Evolutionary conservation across 2,329 filamentous ascomycete species (phyloP), one percentile per base, ranked within the genome.

Genomic region (Lachnellula arida): DNA sequence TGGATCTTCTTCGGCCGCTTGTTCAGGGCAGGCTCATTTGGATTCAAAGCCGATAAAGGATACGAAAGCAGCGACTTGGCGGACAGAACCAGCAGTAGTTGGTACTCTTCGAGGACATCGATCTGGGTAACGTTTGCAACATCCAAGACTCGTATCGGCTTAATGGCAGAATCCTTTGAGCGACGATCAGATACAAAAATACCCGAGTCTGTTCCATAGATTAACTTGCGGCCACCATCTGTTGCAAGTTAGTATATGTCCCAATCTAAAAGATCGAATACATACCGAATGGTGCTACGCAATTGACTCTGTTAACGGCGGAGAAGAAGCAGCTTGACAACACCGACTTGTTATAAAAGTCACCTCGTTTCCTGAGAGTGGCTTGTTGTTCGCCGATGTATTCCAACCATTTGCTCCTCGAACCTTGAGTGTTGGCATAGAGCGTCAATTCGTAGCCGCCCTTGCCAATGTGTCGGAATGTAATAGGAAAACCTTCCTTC

Each of bases 321-420:
- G 79, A 76, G 67, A 86, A 86, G 71, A 85, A 86, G 56, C 75
- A 76, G 63, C 75, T 77, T 34, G 82, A 85, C 43, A 87, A 76
- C 44, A 79, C 73, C 2, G 77, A 83, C 23, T 88, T 82, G 66
- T 89, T 93, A 76, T 97, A 95, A 79, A 96, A 97, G 65, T 91
- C 87, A 57, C 94, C 91, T 58, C 91, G 91, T 28, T 92, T 87
- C 62, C 91, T 84, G 56, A 99, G 79, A 60, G 88, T 89, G 66
- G 89, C 85, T 72, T 99, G 95, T 63, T 96, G 91, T 49, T 85
- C 81, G 67, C 96, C 91, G 65, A 99, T 97, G 68, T 90, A 87
- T 74, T 99, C 92, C 70, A 99, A 91, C 87, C 94, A 99, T 74
- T 97, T 99, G 71, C 93, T 90, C 56, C 94, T 83, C 25, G 91